Evolutionary conservation across 192 early-diverging fungal genomes (phyloP).

Genomic region (Dimargaris xerosporica): DNA sequence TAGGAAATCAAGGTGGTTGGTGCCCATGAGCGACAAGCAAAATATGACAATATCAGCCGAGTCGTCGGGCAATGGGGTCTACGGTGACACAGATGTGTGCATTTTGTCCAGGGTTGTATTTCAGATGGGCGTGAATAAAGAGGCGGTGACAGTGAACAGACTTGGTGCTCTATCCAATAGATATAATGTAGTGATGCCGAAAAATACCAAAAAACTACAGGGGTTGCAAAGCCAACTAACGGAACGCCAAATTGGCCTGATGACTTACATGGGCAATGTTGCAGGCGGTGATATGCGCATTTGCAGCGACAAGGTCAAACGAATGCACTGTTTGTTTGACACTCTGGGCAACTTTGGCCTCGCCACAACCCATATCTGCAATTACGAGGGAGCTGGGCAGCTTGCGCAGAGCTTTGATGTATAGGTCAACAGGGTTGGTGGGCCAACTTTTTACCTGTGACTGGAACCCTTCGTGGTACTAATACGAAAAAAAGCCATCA

Average conservation of each 20-base stretch:
- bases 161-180: too few relatives aligned
- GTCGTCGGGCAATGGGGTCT: slow-evolving; percentile 49
- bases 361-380: slow-evolving; percentile 94
- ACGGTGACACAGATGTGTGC: too few relatives aligned
- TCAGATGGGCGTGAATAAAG: too few relatives aligned
- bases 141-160: too few relatives aligned
- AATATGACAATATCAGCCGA: slow-evolving; percentile 77
- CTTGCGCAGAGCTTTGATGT: slow-evolving; percentile 46
- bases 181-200: too few relatives aligned
- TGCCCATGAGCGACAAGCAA: slow-evolving; percentile 92
- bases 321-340: slow-evolving; percentile 53
- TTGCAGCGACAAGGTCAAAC: slow-evolving; percentile 77
- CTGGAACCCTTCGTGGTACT: slow-evolving; percentile 90
- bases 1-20: slow-evolving; percentile 83
- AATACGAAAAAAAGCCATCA: neutral
- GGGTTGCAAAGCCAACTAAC: too few relatives aligned
- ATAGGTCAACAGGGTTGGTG: slow-evolving; percentile 78
- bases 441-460: slow-evolving; percentile 87
- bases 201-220: too few relatives aligned
- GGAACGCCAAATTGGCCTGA: too few relatives aligned
- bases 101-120: too few relatives aligned
- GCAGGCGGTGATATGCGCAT: slow-evolving; percentile 68
- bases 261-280: slow-evolving; percentile 67
- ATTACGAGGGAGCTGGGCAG: slow-evolving; percentile 40
- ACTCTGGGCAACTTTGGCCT: slow-evolving; percentile 67